These are phyloP conservation scores for Lodderomyces oxycetoniae DNA, from an alignment of 1,139 yeast species.

Conservation along the genomic window DNA sequence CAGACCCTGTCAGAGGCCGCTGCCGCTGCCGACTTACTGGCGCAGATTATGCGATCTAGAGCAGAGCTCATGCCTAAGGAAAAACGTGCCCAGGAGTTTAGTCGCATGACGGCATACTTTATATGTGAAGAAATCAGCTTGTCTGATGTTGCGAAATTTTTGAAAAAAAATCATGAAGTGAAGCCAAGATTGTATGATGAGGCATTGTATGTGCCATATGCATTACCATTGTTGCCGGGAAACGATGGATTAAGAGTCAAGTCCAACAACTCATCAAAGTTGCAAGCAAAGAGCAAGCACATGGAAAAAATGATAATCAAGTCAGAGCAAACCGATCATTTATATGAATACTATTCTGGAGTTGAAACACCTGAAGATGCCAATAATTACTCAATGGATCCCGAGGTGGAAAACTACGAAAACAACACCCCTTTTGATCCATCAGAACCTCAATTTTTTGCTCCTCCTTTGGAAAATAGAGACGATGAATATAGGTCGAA, in stretches of 20 bases:
- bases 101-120: constrained; percentile 87
- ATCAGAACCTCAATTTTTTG: constrained; percentile 47
- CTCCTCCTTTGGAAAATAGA: constrained; percentile 32
- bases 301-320: constrained; percentile 77
- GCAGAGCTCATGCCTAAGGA: constrained; percentile 72
- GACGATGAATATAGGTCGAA: constrained; percentile 15
- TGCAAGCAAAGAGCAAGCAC: constrained; percentile 53
- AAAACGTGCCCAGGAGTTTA: constrained; percentile 60
- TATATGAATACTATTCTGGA: constrained; percentile 86
- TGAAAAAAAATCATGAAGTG: constrained; percentile 69
- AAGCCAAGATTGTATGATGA: constrained; percentile 87
- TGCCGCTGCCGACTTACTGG: constrained; percentile 21
- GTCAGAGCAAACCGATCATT: constrained; percentile 83
- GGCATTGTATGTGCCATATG: constrained; percentile 84
- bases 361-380: constrained; percentile 66
- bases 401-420: constrained; percentile 38
- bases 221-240: constrained; percentile 84
- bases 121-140: constrained; percentile 79
- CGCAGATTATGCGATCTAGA: constrained; percentile 47
- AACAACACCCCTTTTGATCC: constrained; percentile 39
- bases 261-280: constrained; percentile 69
- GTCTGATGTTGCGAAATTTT: constrained; percentile 56
- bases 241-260: constrained; percentile 77
- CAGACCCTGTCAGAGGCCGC: neutral
- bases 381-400: constrained; percentile 51